These are phyloP conservation scores for Penicillium crustosum DNA, from an alignment of 2,329 filamentous ascomycete genomes.

Conservation along the genomic window DNA sequence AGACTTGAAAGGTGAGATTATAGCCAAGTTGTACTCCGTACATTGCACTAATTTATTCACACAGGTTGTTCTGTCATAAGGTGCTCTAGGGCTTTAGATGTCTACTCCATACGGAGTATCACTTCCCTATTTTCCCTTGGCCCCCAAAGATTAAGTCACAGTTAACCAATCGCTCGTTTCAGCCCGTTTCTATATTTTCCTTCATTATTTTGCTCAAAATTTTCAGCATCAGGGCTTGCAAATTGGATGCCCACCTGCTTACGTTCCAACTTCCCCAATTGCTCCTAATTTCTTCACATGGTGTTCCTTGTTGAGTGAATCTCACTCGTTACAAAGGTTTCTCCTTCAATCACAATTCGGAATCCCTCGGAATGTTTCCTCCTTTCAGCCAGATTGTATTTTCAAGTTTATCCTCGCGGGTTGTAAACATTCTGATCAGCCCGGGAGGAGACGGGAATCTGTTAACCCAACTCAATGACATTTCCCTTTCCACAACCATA, in stretches of 20 bases:
- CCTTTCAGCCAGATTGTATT: background rate
- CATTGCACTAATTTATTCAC: background rate
- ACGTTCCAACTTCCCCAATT: background rate
- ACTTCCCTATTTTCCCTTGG: background rate
- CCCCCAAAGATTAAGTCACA: background rate
- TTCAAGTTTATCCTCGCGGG: background rate
- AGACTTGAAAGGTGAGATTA: background rate
- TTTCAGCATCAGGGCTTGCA: background rate
- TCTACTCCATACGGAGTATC: too few relatives aligned
- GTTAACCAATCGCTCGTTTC: background rate
- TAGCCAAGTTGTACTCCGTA: background rate
- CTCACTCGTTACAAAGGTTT: background rate
- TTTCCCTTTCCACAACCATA: background rate
- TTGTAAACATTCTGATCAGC: background rate
- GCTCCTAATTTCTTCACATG: background rate
- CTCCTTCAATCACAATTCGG: background rate
- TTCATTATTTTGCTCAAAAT: background rate
- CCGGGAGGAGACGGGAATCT: background rate
- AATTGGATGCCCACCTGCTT: background rate
- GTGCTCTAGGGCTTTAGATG: background rate
- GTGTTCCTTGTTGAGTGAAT: background rate
- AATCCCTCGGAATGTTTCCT: background rate
- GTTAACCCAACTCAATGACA: background rate
- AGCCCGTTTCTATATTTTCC: background rate
- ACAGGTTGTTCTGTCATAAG: background rate